These are phyloP conservation scores for Zymoseptoria tritici DNA, from an alignment of 2,329 filamentous ascomycete species.

Conservation along the genomic window DNA sequence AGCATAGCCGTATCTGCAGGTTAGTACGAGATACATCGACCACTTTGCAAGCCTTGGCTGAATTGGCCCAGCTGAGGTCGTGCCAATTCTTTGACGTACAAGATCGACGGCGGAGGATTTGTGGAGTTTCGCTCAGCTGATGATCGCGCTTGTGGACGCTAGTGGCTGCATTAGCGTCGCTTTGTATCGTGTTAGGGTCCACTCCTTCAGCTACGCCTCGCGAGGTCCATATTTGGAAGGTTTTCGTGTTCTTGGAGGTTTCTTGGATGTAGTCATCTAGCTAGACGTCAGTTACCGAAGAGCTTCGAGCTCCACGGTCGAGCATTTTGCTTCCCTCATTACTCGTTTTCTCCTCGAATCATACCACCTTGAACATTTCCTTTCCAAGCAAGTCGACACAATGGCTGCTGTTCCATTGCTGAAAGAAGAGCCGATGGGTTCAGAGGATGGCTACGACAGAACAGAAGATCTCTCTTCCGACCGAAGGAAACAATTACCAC, in stretches of 20 bases:
- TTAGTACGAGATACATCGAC: neutral
- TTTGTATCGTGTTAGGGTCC: neutral
- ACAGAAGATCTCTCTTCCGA: slow-evolving; percentile 5
- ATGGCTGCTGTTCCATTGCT: slow-evolving; percentile 10
- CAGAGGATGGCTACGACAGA: slow-evolving; percentile 11
- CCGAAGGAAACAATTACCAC: neutral
- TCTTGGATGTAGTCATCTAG: neutral
- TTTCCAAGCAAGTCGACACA: neutral
- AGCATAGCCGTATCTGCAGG: neutral
- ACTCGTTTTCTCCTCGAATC: neutral
- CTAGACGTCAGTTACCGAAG: neutral
- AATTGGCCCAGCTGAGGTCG: neutral
- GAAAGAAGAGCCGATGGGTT: slow-evolving; percentile 4
- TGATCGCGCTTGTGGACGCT: neutral
- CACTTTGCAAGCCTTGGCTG: neutral
- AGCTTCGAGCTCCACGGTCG: neutral
- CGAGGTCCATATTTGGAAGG: neutral
- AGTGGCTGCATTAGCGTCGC: neutral
- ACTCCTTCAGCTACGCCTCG: neutral
- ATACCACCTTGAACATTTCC: neutral
- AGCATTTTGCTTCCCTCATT: neutral
- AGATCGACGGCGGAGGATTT: neutral
- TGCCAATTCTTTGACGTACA: neutral
- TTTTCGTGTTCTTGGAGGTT: neutral
- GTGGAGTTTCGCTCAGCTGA: neutral